Evolutionary conservation across 805 yeast genomes (phyloP), one percentile per base, ranked within the genome.

Genomic region (Candida saitoana): DNA sequence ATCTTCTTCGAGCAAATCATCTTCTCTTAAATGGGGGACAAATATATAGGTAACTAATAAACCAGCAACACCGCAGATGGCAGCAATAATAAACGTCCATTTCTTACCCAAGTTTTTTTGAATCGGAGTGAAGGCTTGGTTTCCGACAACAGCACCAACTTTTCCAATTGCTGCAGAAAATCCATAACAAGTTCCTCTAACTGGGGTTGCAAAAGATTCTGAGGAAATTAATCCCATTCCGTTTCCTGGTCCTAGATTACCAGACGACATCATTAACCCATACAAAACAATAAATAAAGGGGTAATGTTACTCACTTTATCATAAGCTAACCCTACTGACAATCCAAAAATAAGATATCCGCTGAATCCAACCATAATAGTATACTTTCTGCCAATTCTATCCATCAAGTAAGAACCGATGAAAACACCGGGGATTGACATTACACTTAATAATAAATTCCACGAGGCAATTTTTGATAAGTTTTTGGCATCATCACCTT

Each of bases 111-210:
- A 66, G 54, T 82, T 60, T 32, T 54, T 60, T 61, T 81, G 79
- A 49, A 85, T 83, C 14, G 87, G 84, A 7, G 80, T 77, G 63
- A 86, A 85, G 14, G 75, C 74, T 57, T 81, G 77, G 18, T 89
- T 83, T 20, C 93, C 93, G 16, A 83, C 80, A 17, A 83, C 89
- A n/a, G 91, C 93, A 43, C 93, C 95, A 18, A 82, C 84, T 60
- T 85, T 85, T 43, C 93, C 93, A 37, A 83, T 67, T 3, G 90
- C 93, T 30, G 93, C 93, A 36, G 84, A 74, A 17, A 85, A 50
- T 30, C 91, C 91, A 52, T 85, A 85, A 38, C 77, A 69, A 0
- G 88, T 81, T 30, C 90, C 91, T 60, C 93, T 72, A 34, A 85
- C 79, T 11, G 87, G 84, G 5, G 90, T 82, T 15, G 93, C 89